A percentile compares a stretch with the other conserved stretches of the same genome.
phyloP scores from a whole-genome alignment of 179 eudicot genomes.

The Corrigiola litoralis region DNA sequence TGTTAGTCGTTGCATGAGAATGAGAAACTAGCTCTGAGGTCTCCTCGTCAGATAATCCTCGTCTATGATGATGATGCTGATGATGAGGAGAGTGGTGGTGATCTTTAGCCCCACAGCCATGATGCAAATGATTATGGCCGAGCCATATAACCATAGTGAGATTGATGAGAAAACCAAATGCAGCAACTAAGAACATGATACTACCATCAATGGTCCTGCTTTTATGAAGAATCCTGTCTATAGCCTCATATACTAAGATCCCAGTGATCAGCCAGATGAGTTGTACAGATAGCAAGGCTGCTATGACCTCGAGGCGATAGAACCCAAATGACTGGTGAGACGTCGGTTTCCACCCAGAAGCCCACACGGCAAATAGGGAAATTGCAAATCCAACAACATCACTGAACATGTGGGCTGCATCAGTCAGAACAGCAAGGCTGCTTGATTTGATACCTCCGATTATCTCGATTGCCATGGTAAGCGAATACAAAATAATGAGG shows the following conservation, averaged over 20 bases:
- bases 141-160: constrained; percentile 34
- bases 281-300: constrained; percentile 47
- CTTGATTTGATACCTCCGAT: constrained; percentile 49
- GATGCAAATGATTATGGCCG: constrained; percentile 31
- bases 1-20: constrained; percentile 10
- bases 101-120: neutral
- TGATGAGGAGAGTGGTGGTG: constrained; percentile 20
- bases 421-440: constrained; percentile 46
- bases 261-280: constrained; percentile 53
- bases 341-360: constrained; percentile 39
- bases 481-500: constrained; percentile 28
- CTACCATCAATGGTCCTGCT: constrained; percentile 32
- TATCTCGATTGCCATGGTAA: constrained; percentile 41
- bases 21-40: constrained; percentile 22
- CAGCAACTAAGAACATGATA: constrained; percentile 48
- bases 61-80: constrained; percentile 13
- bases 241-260: constrained; percentile 39
- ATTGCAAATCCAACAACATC: constrained; percentile 41
- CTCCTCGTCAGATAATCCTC: constrained; percentile 23
- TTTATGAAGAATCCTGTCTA: constrained; percentile 29
- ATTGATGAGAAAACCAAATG: constrained; percentile 41
- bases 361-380: constrained; percentile 40
- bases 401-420: constrained; percentile 41
- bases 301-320: constrained; percentile 44
- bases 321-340: constrained; percentile 41